Percentiles rank a stretch among this genome's conserved stretches.
Evolutionary conservation across 1,139 yeast species (phyloP).

Genomic region (Meyerozyma elateridarum): DNA sequence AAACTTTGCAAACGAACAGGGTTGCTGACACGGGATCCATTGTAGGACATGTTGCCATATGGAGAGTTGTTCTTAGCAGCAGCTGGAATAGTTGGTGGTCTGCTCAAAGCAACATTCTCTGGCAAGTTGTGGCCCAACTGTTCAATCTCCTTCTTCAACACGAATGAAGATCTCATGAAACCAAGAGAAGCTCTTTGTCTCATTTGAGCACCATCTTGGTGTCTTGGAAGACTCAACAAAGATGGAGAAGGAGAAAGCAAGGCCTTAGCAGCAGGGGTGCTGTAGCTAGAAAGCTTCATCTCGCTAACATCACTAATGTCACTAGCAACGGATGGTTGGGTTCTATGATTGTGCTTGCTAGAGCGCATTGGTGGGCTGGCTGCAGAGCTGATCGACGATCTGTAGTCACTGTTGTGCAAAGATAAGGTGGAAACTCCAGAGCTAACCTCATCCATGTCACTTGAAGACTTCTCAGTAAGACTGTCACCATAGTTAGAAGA

Average conservation of each 20-base stretch:
- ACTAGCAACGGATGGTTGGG: constrained; percentile 12
- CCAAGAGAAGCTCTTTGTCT: constrained; percentile 31
- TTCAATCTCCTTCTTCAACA: constrained; percentile 32
- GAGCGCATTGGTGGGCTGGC: constrained; percentile 7
- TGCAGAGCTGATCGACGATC: constrained; percentile 18
- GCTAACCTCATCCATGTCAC: constrained; percentile 22
- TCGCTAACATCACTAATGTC: constrained; percentile 13
- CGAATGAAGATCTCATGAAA: constrained; percentile 36
- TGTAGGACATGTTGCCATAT: constrained; percentile 1
- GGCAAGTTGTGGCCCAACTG: constrained; percentile 27
- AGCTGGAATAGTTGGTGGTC: constrained; percentile 28
- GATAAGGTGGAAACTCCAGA: constrained; percentile 39
- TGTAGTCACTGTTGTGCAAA: constrained; percentile 37
- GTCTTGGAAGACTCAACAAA: constrained; percentile 9
- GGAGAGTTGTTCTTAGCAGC: constrained; percentile 8
- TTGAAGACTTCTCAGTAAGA: constrained; percentile 11
- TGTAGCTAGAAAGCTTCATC: constrained; percentile 8
- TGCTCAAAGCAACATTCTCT: constrained; percentile 24
- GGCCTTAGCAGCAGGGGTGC: constrained; percentile 6
- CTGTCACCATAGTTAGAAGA: constrained; percentile 18
- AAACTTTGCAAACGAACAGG: constrained; percentile 1
- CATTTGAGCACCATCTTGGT: constrained; percentile 9
- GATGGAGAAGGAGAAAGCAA: constrained; percentile 12
- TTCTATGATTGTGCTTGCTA: constrained; percentile 7
- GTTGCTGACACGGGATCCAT: background rate